Conservation (phyloP, 495 filamentous ascomycete genomes). For the Monascus purpureus region DNA sequence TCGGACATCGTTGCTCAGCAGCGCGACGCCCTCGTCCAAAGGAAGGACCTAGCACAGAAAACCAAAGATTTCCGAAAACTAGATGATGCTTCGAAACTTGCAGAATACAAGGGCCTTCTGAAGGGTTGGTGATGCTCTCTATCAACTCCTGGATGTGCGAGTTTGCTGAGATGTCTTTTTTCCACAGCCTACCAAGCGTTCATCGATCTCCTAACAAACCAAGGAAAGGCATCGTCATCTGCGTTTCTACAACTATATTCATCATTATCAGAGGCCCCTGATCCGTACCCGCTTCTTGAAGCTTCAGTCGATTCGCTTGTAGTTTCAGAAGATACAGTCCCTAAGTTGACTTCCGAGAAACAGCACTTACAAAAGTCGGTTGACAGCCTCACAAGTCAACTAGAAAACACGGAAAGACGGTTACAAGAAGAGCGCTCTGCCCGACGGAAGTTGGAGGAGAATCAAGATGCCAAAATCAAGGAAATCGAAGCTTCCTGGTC, state of each 20-base stretch:
- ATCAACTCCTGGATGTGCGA: too few species aligned
- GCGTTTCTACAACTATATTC: conserved; percentile 89
- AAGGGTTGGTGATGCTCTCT: conserved; percentile 65
- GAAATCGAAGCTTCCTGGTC: conserved; percentile 85
- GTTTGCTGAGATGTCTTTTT: too few species aligned
- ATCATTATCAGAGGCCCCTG: conserved; percentile 83
- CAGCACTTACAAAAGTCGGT: conserved; percentile 70
- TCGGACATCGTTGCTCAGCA: conserved; percentile 88
- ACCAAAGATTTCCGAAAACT: conserved; percentile 96
- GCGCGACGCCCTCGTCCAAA: conserved; percentile 78
- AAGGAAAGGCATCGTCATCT: conserved; percentile 81
- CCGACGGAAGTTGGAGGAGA: conserved; percentile 60
- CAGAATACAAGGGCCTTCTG: conserved; percentile 75
- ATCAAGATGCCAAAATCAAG: conserved; percentile 60
- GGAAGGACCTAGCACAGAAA: conserved; percentile 95
- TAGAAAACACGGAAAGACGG: conserved; percentile 70
- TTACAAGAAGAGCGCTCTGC: conserved; percentile 60
- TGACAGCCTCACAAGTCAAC: conserved; percentile 69
- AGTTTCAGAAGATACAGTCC: conserved; percentile 77
- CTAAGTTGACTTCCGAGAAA: conserved; percentile 76
- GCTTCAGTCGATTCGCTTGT: conserved; percentile 90
- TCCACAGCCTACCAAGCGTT: conserved; percentile 82
- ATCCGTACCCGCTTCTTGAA: conserved; percentile 93
- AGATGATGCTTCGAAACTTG: conserved; percentile 77
- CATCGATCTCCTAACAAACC: conserved; percentile 89